Evolutionary conservation across 441 rosid genomes (phyloP).

Genomic region (Pelargonium australe): DNA sequence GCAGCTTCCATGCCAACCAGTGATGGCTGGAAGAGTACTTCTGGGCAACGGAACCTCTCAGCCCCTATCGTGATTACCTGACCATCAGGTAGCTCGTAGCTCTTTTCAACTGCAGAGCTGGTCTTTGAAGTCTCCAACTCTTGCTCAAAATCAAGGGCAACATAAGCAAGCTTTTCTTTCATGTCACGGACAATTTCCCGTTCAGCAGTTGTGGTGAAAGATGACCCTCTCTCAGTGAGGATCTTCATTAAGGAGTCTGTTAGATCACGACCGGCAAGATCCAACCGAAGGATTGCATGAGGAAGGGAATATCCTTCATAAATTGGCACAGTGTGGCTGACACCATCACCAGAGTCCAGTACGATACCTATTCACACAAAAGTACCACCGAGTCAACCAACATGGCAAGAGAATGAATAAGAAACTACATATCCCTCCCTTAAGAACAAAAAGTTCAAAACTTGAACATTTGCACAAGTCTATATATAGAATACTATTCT

Average conservation of each 20-base stretch:
- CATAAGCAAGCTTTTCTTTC: constrained; percentile 19
- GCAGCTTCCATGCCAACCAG: constrained; percentile 15
- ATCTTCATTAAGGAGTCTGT: constrained; percentile 21
- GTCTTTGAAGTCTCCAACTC: constrained; percentile 16
- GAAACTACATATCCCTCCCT: background rate
- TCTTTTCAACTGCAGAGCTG: constrained; percentile 17
- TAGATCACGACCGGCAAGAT: constrained; percentile 9
- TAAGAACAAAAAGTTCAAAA: background rate
- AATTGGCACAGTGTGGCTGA: constrained; percentile 19
- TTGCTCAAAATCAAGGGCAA: constrained; percentile 18
- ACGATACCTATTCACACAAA: background rate
- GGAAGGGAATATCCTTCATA: constrained; percentile 22
- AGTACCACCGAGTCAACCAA: background rate
- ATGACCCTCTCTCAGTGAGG: constrained; percentile 19
- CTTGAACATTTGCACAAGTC: no score
- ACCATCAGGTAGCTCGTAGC: constrained; percentile 17
- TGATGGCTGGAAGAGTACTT: constrained; percentile 23
- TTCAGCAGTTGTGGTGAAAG: constrained; percentile 20
- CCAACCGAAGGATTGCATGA: constrained; percentile 17
- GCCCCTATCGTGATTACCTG: constrained; percentile 16
- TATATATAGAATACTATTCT: no score
- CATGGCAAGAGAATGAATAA: background rate
- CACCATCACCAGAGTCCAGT: constrained; percentile 12
- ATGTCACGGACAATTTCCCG: constrained; percentile 22
- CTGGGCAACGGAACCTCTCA: constrained; percentile 23